Percentiles rank a stretch among this genome's conserved stretches.
Conservation (phyloP, 768 basidiomycete species). For the Auriscalpium microsporum region DNA sequence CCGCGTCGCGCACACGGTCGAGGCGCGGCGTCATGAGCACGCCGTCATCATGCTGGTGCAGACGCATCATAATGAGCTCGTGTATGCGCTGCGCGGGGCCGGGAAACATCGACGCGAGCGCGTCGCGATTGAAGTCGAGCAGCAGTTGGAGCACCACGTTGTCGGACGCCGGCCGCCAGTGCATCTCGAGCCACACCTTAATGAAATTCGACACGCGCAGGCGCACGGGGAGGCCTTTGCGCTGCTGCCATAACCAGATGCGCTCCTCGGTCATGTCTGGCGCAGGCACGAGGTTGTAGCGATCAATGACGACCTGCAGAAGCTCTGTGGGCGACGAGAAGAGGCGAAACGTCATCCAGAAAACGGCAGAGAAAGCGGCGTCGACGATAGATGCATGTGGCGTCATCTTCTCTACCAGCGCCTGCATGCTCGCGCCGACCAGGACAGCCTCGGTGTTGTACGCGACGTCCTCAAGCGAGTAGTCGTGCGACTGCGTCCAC, state of each 20-base stretch:
- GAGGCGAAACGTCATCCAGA: conserved; percentile 92
- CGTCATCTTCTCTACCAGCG: conserved; percentile 95
- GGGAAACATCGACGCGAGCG: conserved; percentile 53
- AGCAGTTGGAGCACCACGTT: conserved; percentile 50
- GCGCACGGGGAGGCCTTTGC: conserved; percentile 84
- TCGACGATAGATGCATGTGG: conserved; percentile 90
- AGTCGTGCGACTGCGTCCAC: conserved; percentile 67
- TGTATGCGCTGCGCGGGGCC: conserved; percentile 65
- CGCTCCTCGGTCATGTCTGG: conserved; percentile 48
- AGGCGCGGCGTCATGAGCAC: conserved; percentile 46
- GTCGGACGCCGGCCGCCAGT: conserved; percentile 80
- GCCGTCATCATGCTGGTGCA: conserved; percentile 25
- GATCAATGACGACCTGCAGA: conserved; percentile 64
- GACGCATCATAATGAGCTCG: conserved; percentile 54
- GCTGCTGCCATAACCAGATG: conserved; percentile 69
- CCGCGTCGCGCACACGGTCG: conserved; percentile 65
- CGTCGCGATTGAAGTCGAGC: conserved; percentile 53
- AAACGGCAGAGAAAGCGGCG: conserved; percentile 76
- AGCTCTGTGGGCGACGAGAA: conserved; percentile 77
- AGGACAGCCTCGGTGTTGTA: conserved; percentile 88
- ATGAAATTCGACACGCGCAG: conserved; percentile 88
- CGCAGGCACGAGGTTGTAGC: conserved; percentile 77
- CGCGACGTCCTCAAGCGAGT: conserved; percentile 73
- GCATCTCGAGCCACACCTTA: conserved; percentile 87
- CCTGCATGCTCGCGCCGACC: conserved; percentile 82